These are phyloP conservation scores for Lipomyces mesembrius DNA, from an alignment of 805 yeast genomes.

Conservation along the genomic window DNA sequence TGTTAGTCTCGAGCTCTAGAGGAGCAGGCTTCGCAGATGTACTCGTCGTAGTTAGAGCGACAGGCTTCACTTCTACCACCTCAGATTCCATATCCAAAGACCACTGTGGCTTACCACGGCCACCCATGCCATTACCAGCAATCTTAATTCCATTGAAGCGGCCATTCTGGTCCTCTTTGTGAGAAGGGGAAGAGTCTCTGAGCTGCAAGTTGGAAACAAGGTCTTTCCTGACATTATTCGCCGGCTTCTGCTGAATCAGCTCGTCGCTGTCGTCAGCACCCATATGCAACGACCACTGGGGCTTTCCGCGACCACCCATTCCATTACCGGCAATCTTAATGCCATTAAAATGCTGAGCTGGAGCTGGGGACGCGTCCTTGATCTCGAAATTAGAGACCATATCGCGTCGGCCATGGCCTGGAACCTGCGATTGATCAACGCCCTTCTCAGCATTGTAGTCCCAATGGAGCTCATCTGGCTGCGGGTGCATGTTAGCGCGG, in stretches of 20 bases:
- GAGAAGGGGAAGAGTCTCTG: not conserved
- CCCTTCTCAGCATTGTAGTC: constrained; percentile 19
- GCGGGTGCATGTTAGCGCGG: constrained; percentile 36
- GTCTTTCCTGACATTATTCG: not conserved
- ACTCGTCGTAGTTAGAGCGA: not conserved
- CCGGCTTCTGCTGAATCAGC: not conserved
- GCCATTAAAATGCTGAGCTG: constrained; percentile 12
- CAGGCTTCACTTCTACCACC: constrained; percentile 1
- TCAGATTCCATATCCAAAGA: not conserved
- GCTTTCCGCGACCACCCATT: constrained; percentile 28
- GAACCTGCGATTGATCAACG: constrained; percentile 10
- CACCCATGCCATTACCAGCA: constrained; percentile 36
- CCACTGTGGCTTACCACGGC: constrained; percentile 33
- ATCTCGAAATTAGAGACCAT: constrained; percentile 20
- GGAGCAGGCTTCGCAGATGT: constrained; percentile 9
- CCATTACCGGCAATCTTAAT: constrained; percentile 33
- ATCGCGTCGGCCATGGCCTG: constrained; percentile 24
- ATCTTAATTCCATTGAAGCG: constrained; percentile 30
- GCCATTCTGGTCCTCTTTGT: constrained; percentile 11
- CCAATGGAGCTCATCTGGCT: constrained; percentile 34
- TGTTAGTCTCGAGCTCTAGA: constrained; percentile 1
- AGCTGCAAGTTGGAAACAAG: not conserved
- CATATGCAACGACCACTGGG: constrained; percentile 22
- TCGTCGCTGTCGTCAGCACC: constrained; percentile 22
- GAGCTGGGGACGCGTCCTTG: constrained; percentile 25